A percentile compares a stretch with the other conserved stretches of the same genome.
Conservation (phyloP, 495 filamentous ascomycete genomes). For the Talaromyces trachyspermus region DNA sequence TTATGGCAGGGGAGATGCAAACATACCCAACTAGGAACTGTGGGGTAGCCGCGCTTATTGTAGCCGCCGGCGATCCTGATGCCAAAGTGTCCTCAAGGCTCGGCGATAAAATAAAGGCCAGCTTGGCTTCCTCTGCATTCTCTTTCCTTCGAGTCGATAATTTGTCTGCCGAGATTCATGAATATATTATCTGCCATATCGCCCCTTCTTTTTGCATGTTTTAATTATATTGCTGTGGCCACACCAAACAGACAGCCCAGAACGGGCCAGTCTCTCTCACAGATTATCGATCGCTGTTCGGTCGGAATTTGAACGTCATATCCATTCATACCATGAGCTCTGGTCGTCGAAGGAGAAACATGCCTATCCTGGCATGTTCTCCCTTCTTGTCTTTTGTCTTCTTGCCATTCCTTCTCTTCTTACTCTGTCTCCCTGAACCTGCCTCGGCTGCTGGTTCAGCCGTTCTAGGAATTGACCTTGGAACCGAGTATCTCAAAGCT, state of each 20-base stretch:
- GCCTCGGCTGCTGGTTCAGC: constrained; percentile 57
- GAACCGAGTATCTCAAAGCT: constrained; percentile 96
- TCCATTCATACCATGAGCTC: constrained; percentile 39
- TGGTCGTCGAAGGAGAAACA: constrained; percentile 26
- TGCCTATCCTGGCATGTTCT: constrained; percentile 20
- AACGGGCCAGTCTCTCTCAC: neutral
- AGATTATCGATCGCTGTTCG: too few species aligned
- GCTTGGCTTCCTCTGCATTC: too few species aligned
- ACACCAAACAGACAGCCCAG: too few species aligned
- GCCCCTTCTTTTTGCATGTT: too few species aligned
- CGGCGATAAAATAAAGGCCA: too few species aligned
- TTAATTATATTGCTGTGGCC: too few species aligned
- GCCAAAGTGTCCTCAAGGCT: constrained; percentile 9
- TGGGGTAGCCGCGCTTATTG: neutral
- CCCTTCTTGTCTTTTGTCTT: constrained; percentile 31
- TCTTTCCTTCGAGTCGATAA: too few species aligned
- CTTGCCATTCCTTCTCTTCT: constrained; percentile 42
- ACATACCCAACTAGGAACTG: constrained; percentile 1
- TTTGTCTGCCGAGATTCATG: neutral
- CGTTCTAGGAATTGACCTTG: constrained; percentile 88
- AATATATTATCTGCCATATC: neutral
- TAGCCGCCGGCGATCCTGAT: constrained; percentile 1
- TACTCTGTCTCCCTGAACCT: constrained; percentile 50
- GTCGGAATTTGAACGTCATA: neutral
- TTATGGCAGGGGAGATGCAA: neutral